Conservation (phyloP, 495 filamentous ascomycete genomes). For the Penicillium paxilli region DNA sequence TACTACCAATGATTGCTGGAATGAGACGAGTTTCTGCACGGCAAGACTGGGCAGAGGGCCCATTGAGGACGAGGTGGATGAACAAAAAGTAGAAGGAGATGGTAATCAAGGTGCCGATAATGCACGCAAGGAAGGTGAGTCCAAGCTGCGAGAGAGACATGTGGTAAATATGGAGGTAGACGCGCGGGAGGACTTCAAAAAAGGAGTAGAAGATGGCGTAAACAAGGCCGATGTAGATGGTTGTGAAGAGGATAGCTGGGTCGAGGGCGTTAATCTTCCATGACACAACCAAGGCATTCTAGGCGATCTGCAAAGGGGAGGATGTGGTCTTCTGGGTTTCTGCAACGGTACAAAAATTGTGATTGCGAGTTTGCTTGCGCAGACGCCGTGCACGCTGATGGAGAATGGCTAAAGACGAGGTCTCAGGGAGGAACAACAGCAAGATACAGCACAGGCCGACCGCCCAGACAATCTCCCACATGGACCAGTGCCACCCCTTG, state of each 20-base stretch:
- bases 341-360: conserved; percentile 41
- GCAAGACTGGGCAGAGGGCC: neutral
- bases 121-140: conserved; percentile 2
- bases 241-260: conserved; percentile 59
- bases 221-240: conserved; percentile 58
- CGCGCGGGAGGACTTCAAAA: conserved; percentile 31
- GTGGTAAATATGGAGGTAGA: conserved; percentile 27
- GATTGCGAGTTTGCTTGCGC: conserved; percentile 34
- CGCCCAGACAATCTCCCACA: conserved; percentile 50
- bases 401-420: conserved; percentile 49
- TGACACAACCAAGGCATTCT: conserved; percentile 35
- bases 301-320: neutral
- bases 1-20: neutral
- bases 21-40: neutral
- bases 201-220: conserved; percentile 66
- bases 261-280: conserved; percentile 59
- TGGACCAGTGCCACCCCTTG: conserved; percentile 51
- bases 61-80: neutral
- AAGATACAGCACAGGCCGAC: conserved; percentile 37
- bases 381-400: conserved; percentile 38
- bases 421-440: conserved; percentile 48
- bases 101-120: neutral
- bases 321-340: conserved; percentile 11
- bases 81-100: neutral
- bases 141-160: conserved; percentile 2